Evolutionary conservation across 2,329 filamentous ascomycete genomes (phyloP).

Genomic region (Calonectria pteridis): DNA sequence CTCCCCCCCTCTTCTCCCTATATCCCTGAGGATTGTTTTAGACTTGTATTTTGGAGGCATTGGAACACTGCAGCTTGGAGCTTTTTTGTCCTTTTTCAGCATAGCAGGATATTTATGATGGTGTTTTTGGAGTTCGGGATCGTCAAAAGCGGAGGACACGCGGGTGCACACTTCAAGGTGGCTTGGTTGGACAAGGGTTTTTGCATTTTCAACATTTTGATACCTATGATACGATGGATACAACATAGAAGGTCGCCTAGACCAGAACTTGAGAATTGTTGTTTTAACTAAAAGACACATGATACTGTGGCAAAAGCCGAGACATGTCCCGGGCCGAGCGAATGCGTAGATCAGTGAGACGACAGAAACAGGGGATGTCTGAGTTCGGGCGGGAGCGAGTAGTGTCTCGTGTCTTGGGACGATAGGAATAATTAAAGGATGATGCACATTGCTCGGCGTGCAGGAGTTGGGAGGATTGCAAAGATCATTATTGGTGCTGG

Average conservation of each 20-base stretch:
- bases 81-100: background rate
- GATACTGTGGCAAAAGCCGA: background rate
- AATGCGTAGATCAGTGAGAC: background rate
- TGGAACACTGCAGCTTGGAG: constrained; percentile 4
- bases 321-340: background rate
- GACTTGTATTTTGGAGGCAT: background rate
- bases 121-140: constrained; percentile 24
- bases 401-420: background rate
- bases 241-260: background rate
- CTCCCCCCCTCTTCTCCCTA: background rate
- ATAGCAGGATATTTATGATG: constrained; percentile 23
- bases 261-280: constrained; percentile 3
- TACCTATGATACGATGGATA: constrained; percentile 7
- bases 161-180: background rate
- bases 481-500: background rate
- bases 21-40: background rate
- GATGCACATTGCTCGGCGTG: background rate
- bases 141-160: constrained; percentile 24
- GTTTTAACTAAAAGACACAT: background rate
- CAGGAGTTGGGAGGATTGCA: background rate
- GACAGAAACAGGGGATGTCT: background rate
- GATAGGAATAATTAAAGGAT: background rate
- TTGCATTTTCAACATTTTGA: constrained; percentile 9
- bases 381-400: background rate
- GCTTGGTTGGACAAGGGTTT: background rate